Evolutionary conservation across 257 asterid genomes (phyloP).

Genomic region (Nyctanthes arbortristis): DNA sequence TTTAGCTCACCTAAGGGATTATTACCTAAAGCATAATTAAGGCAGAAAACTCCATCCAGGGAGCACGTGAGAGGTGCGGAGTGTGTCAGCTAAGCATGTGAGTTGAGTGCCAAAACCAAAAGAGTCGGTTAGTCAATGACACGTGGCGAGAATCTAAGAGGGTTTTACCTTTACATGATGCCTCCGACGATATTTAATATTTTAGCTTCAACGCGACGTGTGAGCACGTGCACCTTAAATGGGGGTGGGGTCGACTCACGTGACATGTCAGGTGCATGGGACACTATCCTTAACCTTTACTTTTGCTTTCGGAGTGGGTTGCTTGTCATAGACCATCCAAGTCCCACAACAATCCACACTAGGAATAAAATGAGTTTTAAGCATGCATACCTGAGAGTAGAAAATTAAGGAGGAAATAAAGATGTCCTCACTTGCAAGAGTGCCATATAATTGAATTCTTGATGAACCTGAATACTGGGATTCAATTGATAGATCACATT

Average conservation of each 20-base stretch:
- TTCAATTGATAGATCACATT: no score
- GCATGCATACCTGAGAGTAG: no score
- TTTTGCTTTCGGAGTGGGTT: neutral
- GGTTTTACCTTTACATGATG: conserved; percentile 11
- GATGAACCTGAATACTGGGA: no score
- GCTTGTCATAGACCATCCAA: conserved; percentile 1
- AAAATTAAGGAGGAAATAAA: neutral
- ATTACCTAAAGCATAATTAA: neutral
- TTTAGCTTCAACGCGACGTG: conserved; percentile 37
- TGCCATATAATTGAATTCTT: no score
- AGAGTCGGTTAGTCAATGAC: conserved; percentile 38
- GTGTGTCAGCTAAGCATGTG: conserved; percentile 44
- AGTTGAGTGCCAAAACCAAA: conserved; percentile 32
- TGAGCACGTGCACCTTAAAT: conserved; percentile 42
- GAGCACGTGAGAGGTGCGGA: conserved; percentile 35
- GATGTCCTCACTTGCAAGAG: no score
- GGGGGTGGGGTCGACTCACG: conserved; percentile 20
- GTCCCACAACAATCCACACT: neutral
- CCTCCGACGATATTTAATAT: conserved; percentile 25
- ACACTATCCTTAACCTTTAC: neutral
- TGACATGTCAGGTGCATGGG: conserved; percentile 43
- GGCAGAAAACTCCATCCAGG: conserved; percentile 19
- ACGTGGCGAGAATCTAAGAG: conserved; percentile 36
- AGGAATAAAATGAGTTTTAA: no score
- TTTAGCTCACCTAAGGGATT: conserved; percentile 7